Conservation (phyloP, 2,329 filamentous ascomycete genomes). For the Sordariomycetes sp. region DNA sequence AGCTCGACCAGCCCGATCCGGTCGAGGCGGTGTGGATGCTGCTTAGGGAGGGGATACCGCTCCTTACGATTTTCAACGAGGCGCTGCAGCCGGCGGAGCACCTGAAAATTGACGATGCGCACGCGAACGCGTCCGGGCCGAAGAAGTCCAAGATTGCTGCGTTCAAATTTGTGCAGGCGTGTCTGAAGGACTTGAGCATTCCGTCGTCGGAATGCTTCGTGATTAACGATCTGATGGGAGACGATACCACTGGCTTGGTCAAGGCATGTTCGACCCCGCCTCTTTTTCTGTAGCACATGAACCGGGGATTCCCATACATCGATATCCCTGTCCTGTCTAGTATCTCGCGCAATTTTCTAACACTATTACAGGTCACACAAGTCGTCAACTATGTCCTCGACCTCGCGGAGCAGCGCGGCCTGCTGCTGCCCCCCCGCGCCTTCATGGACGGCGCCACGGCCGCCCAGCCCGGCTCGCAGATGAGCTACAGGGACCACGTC, state of each 20-base stretch:
- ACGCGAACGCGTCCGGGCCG: slow-evolving; percentile 40
- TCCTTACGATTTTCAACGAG: slow-evolving; percentile 79
- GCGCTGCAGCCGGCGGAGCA: slow-evolving; percentile 57
- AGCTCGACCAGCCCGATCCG: slow-evolving; percentile 60
- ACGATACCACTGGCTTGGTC: slow-evolving; percentile 93
- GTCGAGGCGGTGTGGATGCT: slow-evolving; percentile 87
- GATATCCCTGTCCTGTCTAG: neutral
- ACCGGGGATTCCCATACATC: neutral
- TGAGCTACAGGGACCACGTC: slow-evolving; percentile 71
- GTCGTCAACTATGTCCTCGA: slow-evolving; percentile 90
- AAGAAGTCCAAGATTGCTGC: slow-evolving; percentile 79
- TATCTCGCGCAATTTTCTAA: slow-evolving; percentile 2
- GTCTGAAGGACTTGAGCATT: slow-evolving; percentile 69
- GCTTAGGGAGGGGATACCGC: slow-evolving; percentile 68
- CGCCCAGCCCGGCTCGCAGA: slow-evolving; percentile 42
- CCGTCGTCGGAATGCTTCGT: slow-evolving; percentile 77
- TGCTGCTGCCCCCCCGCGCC: slow-evolving; percentile 50
- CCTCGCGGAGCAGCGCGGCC: slow-evolving; percentile 63
- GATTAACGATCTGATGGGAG: slow-evolving; percentile 79
- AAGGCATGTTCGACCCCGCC: slow-evolving; percentile 47
- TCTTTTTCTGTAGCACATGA: neutral
- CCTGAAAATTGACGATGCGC: slow-evolving; percentile 52
- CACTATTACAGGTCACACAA: slow-evolving; percentile 53
- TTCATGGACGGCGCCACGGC: slow-evolving; percentile 39
- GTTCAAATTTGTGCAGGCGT: slow-evolving; percentile 87